Conservation (phyloP, 2,329 filamentous ascomycete species). For the Dothidotthia symphoricarpi region DNA sequence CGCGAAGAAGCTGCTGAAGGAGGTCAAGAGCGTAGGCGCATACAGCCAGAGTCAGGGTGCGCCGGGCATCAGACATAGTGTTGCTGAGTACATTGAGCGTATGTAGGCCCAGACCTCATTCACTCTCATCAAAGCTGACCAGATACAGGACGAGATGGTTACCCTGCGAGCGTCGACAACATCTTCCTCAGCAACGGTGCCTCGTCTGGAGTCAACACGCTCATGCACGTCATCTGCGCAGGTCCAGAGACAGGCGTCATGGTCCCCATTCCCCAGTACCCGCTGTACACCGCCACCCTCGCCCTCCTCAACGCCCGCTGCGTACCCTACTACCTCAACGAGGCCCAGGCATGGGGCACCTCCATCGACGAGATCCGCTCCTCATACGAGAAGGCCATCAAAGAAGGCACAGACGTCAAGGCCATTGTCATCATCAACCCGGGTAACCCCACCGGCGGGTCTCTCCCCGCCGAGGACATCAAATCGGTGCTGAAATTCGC, state of each 20-base stretch:
- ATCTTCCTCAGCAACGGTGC: constrained; percentile 92
- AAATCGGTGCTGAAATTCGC: constrained; percentile 84
- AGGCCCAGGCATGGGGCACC: constrained; percentile 82
- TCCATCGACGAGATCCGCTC: constrained; percentile 74
- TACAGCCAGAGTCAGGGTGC: constrained; percentile 94
- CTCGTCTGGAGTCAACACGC: constrained; percentile 90
- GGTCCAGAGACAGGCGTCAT: constrained; percentile 76
- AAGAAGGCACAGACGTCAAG: constrained; percentile 79
- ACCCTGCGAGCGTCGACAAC: constrained; percentile 72
- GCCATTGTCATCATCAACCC: constrained; percentile 98
- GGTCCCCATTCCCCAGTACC: constrained; percentile 96
- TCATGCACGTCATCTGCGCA: constrained; percentile 85
- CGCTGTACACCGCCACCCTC: constrained; percentile 92
- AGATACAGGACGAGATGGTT: constrained; percentile 74
- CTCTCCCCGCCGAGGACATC: constrained; percentile 74
- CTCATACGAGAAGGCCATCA: constrained; percentile 71
- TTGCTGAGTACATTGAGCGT: constrained; percentile 91
- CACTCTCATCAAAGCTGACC: constrained; percentile 12
- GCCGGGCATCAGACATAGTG: constrained; percentile 79
- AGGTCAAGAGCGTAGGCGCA: constrained; percentile 87
- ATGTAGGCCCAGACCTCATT: constrained; percentile 34
- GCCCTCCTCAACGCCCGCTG: constrained; percentile 78
- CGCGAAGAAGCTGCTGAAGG: constrained; percentile 74
- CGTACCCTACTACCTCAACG: constrained; percentile 93
- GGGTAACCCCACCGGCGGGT: constrained; percentile 93